These are phyloP conservation scores for Trichoderma virens DNA, from an alignment of 495 filamentous ascomycete species.

Conservation along the genomic window DNA sequence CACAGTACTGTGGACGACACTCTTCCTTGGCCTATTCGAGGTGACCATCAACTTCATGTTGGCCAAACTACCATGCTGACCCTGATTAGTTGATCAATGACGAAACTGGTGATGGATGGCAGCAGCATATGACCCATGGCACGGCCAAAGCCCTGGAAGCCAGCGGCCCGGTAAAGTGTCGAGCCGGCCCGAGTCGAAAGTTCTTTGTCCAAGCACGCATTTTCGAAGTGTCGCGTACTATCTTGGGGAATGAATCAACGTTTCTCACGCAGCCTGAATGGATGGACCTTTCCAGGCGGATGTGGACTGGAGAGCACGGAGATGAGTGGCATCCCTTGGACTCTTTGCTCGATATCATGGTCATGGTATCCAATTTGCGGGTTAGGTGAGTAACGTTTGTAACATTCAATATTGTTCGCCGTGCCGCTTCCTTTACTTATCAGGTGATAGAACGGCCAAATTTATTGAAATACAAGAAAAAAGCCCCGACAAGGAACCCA, in stretches of 20 bases:
- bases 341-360: neutral
- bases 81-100: neutral
- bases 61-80: neutral
- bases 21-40: neutral
- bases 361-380: neutral
- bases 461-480: neutral
- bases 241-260: neutral
- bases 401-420: neutral
- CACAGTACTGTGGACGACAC: neutral
- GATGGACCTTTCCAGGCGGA: neutral
- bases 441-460: neutral
- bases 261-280: neutral
- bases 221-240: neutral
- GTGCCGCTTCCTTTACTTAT: neutral
- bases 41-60: neutral
- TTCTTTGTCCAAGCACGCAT: conserved; percentile 1
- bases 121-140: neutral
- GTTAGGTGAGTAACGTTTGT: neutral
- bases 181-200: neutral
- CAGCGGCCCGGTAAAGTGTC: neutral
- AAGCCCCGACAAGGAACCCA: neutral
- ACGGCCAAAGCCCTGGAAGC: neutral
- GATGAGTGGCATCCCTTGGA: neutral
- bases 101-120: neutral
- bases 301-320: neutral